A percentile compares a stretch with the other conserved stretches of the same genome.
These are phyloP conservation scores for Thalassiosira ordinaria DNA, from an alignment of 352 stramenopile genomes.

Conservation along the genomic window DNA sequence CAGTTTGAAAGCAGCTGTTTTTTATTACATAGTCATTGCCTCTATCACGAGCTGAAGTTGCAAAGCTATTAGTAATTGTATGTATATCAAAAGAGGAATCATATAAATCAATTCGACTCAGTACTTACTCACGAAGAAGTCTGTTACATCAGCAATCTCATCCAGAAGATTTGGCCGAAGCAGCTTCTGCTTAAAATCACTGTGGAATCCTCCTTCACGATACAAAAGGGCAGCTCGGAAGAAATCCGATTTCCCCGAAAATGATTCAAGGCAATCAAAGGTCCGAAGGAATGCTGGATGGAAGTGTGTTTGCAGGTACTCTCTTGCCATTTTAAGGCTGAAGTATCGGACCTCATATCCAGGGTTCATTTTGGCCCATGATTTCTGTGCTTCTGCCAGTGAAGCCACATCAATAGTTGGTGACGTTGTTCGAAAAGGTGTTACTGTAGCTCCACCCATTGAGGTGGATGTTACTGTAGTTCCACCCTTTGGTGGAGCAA, in stretches of 20 bases:
- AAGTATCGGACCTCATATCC: constrained; percentile 46
- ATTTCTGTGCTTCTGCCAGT: constrained; percentile 19
- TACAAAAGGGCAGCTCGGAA: constrained; percentile 59
- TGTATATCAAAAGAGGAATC: too few relatives aligned
- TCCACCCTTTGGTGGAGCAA: too few relatives aligned
- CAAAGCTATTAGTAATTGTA: too few relatives aligned
- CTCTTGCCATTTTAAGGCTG: constrained; percentile 8
- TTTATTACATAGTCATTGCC: too few relatives aligned
- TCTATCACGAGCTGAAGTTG: too few relatives aligned
- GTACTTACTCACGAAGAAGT: constrained; percentile 21
- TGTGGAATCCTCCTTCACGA: constrained; percentile 56
- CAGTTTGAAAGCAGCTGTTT: constrained; percentile 10
- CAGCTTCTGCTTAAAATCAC: constrained; percentile 42
- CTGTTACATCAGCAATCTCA: constrained; percentile 11
- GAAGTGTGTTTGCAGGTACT: constrained; percentile 30
- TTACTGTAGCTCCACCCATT: too few relatives aligned
- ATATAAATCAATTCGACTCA: too few relatives aligned
- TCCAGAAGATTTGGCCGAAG: constrained; percentile 23
- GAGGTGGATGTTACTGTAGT: too few relatives aligned
- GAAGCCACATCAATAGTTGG: too few relatives aligned
- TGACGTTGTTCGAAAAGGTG: too few relatives aligned
- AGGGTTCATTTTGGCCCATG: constrained; percentile 37
- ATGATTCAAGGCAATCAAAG: constrained; percentile 51
- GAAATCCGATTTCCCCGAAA: constrained; percentile 50
- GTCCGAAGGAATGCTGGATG: constrained; percentile 42